phyloP scores from a whole-genome alignment of 257 asterid species.

The Nicotiana otophora region DNA sequence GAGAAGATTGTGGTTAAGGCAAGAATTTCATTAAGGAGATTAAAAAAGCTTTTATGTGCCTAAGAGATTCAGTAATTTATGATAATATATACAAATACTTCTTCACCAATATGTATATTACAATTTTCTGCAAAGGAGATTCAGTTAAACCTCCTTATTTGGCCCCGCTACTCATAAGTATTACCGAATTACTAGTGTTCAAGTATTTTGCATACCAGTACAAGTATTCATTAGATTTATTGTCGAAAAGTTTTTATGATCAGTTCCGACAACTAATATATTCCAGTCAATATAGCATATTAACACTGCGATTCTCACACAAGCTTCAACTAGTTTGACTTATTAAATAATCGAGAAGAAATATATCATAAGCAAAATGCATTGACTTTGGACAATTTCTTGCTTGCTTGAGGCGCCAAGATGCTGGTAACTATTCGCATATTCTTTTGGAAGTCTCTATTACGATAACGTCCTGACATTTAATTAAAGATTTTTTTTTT shows the following conservation, averaged over 20 bases:
- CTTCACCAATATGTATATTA: too few relatives aligned
- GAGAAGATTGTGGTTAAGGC: too few relatives aligned
- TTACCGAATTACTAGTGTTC: too few relatives aligned
- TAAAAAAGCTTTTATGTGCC: too few relatives aligned
- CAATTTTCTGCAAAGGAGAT: too few relatives aligned
- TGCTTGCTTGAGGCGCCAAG: neutral
- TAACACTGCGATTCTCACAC: constrained; percentile 18
- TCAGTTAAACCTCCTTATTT: too few relatives aligned
- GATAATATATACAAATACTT: too few relatives aligned
- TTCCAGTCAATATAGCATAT: neutral
- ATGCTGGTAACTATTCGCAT: constrained; percentile 11
- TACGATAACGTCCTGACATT: neutral
- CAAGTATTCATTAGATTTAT: neutral
- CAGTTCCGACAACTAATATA: neutral
- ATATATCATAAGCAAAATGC: constrained; percentile 2
- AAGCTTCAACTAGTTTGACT: neutral
- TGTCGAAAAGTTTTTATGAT: neutral
- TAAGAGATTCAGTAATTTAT: too few relatives aligned
- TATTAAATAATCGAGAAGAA: neutral
- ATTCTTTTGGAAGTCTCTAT: neutral
- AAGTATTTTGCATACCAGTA: neutral
- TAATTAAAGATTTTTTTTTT: neutral
- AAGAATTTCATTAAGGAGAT: too few relatives aligned
- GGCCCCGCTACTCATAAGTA: too few relatives aligned
- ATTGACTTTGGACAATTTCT: constrained; percentile 6